These are phyloP conservation scores for Liquidambar formosana DNA, from an alignment of 164 flowering plant genomes.

Conservation along the genomic window DNA sequence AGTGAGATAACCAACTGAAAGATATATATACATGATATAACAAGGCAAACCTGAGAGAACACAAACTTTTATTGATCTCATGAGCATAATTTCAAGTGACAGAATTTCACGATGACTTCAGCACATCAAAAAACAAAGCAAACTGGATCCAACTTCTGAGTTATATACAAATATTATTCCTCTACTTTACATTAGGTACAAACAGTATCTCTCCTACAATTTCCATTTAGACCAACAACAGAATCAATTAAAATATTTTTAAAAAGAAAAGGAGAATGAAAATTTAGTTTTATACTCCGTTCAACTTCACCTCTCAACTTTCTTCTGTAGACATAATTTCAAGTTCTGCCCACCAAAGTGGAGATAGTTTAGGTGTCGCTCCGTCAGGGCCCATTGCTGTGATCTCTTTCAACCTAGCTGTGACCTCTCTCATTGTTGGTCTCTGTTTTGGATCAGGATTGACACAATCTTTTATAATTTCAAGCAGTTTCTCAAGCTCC, in stretches of 20 bases:
- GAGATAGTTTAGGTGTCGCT: conserved; percentile 63
- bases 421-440: conserved; percentile 58
- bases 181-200: not conserved
- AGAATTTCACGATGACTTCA: not conserved
- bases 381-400: conserved; percentile 63
- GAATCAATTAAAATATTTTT: not conserved
- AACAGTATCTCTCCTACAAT: not conserved
- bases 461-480: conserved; percentile 48
- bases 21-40: not conserved
- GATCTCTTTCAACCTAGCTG: conserved; percentile 52
- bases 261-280: not conserved
- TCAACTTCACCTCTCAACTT: conserved; percentile 19
- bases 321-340: conserved; percentile 58
- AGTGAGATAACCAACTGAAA: not conserved
- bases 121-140: not conserved
- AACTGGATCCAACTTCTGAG: not conserved
- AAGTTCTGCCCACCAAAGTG: conserved; percentile 91
- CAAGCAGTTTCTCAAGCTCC: conserved; percentile 38
- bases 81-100: not conserved
- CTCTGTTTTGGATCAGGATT: conserved; percentile 52
- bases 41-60: not conserved
- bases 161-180: conserved; percentile 9
- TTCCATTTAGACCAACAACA: not conserved
- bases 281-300: not conserved
- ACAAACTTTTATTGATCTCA: not conserved